These are phyloP conservation scores for Rhizophora apiculata DNA, from an alignment of 345 rosid species.

Conservation along the genomic window DNA sequence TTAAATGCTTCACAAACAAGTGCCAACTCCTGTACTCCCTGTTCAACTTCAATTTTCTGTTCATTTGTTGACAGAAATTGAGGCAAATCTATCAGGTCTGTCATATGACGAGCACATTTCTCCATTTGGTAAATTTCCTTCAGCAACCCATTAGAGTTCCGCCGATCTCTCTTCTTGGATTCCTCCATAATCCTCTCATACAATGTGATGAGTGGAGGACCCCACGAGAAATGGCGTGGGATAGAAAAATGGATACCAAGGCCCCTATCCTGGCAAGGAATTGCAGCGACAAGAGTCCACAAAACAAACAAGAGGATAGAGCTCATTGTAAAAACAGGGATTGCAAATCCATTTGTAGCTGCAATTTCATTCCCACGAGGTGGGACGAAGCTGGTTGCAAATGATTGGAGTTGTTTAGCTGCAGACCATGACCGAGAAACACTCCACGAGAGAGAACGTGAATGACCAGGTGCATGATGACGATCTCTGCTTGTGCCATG, in stretches of 20 bases:
- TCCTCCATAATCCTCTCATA: slow-evolving; percentile 39
- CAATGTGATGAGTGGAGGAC: slow-evolving; percentile 16
- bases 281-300: slow-evolving; percentile 44
- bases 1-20: slow-evolving; percentile 26
- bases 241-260: slow-evolving; percentile 28
- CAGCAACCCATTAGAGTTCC: slow-evolving; percentile 29
- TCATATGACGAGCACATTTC: slow-evolving; percentile 23
- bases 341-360: slow-evolving; percentile 35
- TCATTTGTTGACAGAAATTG: slow-evolving; percentile 33
- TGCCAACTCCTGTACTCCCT: slow-evolving; percentile 23
- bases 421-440: slow-evolving; percentile 47
- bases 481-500: slow-evolving; percentile 16
- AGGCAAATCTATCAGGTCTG: slow-evolving; percentile 30
- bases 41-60: slow-evolving; percentile 25
- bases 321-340: slow-evolving; percentile 31
- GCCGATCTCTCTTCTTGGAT: slow-evolving; percentile 33
- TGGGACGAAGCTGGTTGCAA: slow-evolving; percentile 25
- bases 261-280: slow-evolving; percentile 47
- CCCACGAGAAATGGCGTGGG: slow-evolving; percentile 33
- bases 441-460: slow-evolving; percentile 46
- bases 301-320: slow-evolving; percentile 31
- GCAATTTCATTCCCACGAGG: slow-evolving; percentile 34
- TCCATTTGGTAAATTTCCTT: slow-evolving; percentile 37
- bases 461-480: slow-evolving; percentile 23
- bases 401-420: slow-evolving; percentile 37